phyloP scores from a whole-genome alignment of 768 basidiomycete species.

The Rossbeevera mucosa region DNA sequence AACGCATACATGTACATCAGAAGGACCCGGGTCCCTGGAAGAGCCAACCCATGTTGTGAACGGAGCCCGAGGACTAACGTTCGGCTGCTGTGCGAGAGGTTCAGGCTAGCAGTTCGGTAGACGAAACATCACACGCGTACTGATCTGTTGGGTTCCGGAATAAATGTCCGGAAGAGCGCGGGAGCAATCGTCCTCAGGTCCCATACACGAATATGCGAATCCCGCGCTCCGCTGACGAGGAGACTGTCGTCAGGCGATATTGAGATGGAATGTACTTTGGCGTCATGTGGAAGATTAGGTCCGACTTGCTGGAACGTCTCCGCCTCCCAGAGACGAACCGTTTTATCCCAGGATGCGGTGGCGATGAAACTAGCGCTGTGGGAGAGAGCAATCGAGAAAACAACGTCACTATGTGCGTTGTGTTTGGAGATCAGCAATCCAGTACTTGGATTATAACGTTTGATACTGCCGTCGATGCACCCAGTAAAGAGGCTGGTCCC shows the following conservation, averaged over 20 bases:
- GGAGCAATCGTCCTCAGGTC: conserved; percentile 11
- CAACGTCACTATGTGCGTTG: conserved; percentile 14
- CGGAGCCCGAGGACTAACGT: no score
- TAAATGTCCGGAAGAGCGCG: conserved; percentile 10
- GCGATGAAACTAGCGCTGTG: conserved; percentile 18
- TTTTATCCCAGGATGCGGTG: conserved; percentile 27
- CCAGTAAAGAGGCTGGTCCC: conserved; percentile 16
- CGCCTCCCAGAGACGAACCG: conserved; percentile 27
- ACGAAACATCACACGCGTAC: conserved; percentile 1
- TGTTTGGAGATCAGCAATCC: conserved; percentile 1
- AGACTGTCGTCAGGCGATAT: conserved; percentile 13
- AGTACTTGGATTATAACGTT: conserved; percentile 5
- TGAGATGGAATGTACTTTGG: conserved; percentile 7
- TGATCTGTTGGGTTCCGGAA: conserved; percentile 8
- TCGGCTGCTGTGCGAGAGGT: not conserved
- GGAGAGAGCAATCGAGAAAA: conserved; percentile 21
- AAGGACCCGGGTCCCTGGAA: not conserved
- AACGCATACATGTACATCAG: not conserved
- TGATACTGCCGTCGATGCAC: conserved; percentile 15
- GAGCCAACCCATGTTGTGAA: not conserved
- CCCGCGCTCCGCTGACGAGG: conserved; percentile 17
- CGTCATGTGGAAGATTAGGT: conserved; percentile 13
- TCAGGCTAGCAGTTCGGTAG: not conserved
- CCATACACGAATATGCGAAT: conserved; percentile 16
- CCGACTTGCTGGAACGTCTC: conserved; percentile 15